These are phyloP conservation scores for Pseudomassariella vexata DNA, from an alignment of 2,329 filamentous ascomycete genomes.

Conservation along the genomic window DNA sequence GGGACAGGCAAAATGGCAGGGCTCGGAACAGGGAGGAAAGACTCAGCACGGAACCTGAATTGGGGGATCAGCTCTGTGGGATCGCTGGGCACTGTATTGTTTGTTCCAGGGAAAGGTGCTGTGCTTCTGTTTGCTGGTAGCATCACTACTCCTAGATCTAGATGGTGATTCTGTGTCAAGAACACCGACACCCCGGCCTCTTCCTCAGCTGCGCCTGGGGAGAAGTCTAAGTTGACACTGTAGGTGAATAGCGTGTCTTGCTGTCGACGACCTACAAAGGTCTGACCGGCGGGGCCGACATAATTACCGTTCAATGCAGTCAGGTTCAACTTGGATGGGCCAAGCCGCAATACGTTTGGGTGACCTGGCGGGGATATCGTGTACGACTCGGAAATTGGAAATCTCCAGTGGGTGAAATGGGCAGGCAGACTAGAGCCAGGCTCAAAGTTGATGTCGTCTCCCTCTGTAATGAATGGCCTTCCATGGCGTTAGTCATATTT, in stretches of 20 bases:
- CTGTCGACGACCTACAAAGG: constrained; percentile 49
- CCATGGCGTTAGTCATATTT: constrained; percentile 10
- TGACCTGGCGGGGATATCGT: constrained; percentile 35
- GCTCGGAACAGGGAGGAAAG: constrained; percentile 31
- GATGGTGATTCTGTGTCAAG: constrained; percentile 47
- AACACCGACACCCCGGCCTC: constrained; percentile 50
- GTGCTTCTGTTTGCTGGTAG: constrained; percentile 23
- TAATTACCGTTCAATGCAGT: constrained; percentile 46
- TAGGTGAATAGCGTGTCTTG: constrained; percentile 49
- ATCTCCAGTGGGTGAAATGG: constrained; percentile 53
- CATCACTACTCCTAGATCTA: constrained; percentile 37
- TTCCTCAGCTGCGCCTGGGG: constrained; percentile 29
- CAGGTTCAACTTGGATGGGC: constrained; percentile 44
- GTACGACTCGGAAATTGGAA: constrained; percentile 40
- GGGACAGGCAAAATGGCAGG: constrained; percentile 32
- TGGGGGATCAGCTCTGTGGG: constrained; percentile 26
- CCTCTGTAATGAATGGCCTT: constrained; percentile 34
- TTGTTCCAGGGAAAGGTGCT: constrained; percentile 12
- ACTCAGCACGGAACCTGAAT: constrained; percentile 38
- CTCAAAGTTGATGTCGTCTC: constrained; percentile 40
- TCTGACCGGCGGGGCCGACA: constrained; percentile 38
- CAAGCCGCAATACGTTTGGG: constrained; percentile 37
- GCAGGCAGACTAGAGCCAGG: constrained; percentile 37
- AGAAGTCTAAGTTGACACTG: constrained; percentile 38
- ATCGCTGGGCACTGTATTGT: constrained; percentile 7